Conservation (phyloP, 768 basidiomycete genomes). For the Auricularia auricula-judae region DNA sequence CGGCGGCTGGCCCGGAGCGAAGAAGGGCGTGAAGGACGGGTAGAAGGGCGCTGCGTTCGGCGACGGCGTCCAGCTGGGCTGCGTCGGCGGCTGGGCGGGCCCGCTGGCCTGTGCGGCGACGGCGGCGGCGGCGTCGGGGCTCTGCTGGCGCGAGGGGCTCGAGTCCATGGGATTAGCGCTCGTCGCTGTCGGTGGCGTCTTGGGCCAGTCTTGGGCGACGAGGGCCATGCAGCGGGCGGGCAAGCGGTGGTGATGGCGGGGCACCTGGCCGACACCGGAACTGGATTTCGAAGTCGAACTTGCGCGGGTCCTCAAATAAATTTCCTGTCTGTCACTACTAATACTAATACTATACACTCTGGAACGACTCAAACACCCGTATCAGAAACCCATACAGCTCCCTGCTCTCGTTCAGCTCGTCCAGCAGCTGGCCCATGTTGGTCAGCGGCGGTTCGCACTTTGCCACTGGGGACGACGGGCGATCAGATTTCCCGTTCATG, state of each 20-base stretch:
- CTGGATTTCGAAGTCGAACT: background rate
- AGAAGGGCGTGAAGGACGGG: slow-evolving; percentile 7
- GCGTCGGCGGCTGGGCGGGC: background rate
- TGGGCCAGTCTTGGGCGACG: background rate
- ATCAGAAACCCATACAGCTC: slow-evolving; percentile 51
- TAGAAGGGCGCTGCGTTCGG: slow-evolving; percentile 7
- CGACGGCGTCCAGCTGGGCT: slow-evolving; percentile 5
- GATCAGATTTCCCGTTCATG: slow-evolving; percentile 1
- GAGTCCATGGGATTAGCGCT: background rate
- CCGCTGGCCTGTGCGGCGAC: background rate
- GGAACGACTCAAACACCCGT: background rate
- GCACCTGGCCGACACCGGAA: background rate
- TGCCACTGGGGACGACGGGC: slow-evolving; percentile 42
- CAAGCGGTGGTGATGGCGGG: background rate
- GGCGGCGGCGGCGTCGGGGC: background rate
- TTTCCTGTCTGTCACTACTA: background rate
- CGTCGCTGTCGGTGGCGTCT: background rate
- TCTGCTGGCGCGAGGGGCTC: background rate
- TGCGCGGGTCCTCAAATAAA: background rate
- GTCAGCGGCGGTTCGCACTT: slow-evolving; percentile 66
- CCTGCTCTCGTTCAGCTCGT: slow-evolving; percentile 55
- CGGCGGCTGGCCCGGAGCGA: background rate
- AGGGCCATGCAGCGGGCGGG: background rate
- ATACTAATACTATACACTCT: background rate
- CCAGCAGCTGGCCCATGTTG: slow-evolving; percentile 53